A percentile compares a stretch with the other conserved stretches of the same genome.
Conservation (phyloP, 1,284 basidiomycete genomes). For the Rhodotorula sp. region DNA sequence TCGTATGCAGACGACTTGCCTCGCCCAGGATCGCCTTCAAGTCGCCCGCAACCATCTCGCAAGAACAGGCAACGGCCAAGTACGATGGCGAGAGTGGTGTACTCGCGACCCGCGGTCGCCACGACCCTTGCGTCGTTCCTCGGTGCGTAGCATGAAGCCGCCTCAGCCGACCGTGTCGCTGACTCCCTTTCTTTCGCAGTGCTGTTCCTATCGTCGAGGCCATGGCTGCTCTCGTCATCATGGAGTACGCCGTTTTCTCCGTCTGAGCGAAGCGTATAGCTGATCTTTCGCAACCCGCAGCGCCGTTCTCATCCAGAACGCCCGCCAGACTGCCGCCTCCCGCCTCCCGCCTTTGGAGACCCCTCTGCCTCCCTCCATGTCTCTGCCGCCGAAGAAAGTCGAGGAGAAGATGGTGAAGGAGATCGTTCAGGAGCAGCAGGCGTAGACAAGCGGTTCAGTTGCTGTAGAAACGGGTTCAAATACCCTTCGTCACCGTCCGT, state of each 20-base stretch:
- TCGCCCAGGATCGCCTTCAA: slow-evolving; percentile 84
- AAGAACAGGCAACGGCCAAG: slow-evolving; percentile 82
- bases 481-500: too few species aligned
- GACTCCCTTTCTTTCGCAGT: slow-evolving; percentile 34
- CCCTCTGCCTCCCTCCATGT: slow-evolving; percentile 69
- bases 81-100: slow-evolving; percentile 87
- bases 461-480: too few species aligned
- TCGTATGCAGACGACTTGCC: neutral
- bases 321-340: slow-evolving; percentile 64
- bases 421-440: slow-evolving; percentile 18
- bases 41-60: slow-evolving; percentile 95
- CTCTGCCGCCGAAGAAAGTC: slow-evolving; percentile 26
- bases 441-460: neutral
- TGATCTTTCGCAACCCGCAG: slow-evolving; percentile 40
- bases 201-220: slow-evolving; percentile 98
- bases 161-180: neutral
- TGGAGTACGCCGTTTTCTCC: slow-evolving; percentile 62
- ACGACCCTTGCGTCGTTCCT: slow-evolving; percentile 86
- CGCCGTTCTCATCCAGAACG: slow-evolving; percentile 78
- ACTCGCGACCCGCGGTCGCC: slow-evolving; percentile 81
- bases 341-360: slow-evolving; percentile 74
- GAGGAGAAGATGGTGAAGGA: slow-evolving; percentile 27
- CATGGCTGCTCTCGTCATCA: slow-evolving; percentile 92
- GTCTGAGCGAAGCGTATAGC: neutral
- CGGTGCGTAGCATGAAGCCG: slow-evolving; percentile 49